Percentiles rank a stretch among this genome's conserved stretches.
phyloP scores from a whole-genome alignment of 495 filamentous ascomycete species.

The Hyaloscypha bicolor region DNA sequence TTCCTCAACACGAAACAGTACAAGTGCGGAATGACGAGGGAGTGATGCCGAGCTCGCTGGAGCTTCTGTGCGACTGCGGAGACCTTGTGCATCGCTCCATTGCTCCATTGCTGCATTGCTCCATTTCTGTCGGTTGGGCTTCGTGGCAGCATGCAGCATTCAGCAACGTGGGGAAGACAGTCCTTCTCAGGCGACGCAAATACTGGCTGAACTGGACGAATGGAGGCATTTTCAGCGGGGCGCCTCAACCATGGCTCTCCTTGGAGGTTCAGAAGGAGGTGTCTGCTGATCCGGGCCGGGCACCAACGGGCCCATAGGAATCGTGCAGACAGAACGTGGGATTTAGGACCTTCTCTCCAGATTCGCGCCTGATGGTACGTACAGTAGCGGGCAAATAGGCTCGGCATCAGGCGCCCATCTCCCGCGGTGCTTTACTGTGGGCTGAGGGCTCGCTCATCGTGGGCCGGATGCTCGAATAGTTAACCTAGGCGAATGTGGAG shows the following conservation, averaged over 20 bases:
- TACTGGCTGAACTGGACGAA: constrained; percentile 4
- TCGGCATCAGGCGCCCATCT: constrained; percentile 6
- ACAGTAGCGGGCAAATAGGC: background rate
- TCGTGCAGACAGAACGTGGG: constrained; percentile 15
- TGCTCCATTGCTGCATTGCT: background rate
- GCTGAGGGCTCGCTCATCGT: background rate
- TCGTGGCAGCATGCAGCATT: constrained; percentile 30
- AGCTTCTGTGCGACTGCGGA: background rate
- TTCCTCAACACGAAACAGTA: background rate
- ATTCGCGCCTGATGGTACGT: background rate
- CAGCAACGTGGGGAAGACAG: constrained; percentile 30
- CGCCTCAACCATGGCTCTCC: background rate
- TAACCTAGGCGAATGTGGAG: background rate
- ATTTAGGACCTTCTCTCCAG: constrained; percentile 8
- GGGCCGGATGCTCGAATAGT: background rate
- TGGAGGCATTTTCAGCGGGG: background rate
- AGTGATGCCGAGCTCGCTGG: background rate
- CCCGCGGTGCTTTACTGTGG: background rate
- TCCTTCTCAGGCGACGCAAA: constrained; percentile 4
- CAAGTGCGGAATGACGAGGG: background rate
- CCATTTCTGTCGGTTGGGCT: background rate
- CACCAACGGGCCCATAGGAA: constrained; percentile 3
- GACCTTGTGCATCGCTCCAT: background rate
- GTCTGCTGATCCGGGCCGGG: constrained; percentile 19
- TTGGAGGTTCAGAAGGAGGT: constrained; percentile 2